Evolutionary conservation across 1,284 basidiomycete species (phyloP), one percentile per base, ranked within the genome.

Genomic region (Naganishia sp.): DNA sequence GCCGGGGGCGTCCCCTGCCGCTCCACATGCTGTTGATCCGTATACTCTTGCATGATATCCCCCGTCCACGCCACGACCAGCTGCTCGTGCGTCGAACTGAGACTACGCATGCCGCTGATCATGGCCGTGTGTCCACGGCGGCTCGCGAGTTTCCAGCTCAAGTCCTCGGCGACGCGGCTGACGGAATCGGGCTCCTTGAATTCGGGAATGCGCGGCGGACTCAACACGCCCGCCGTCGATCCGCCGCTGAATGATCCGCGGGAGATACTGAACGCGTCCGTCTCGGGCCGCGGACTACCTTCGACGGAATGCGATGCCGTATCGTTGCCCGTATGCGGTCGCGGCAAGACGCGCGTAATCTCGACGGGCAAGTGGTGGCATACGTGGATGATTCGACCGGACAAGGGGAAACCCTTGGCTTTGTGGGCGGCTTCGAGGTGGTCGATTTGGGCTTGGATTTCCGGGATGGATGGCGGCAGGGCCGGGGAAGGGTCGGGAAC

Each of bases 61-160:
- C 94, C 95, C 0, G 91, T 92, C 90, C 94, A 96, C 32, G 92
- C 95, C 53, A 98, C 85, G 73, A 97, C 87, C 70, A 96, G 80
- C 81, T 99, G 92, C 70, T 93, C 88, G 77, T 95, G 90, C 0
- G 89, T 89, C 15, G 86, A 81, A 13, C 88, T 85, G 51, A 99
- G 85, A 4, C 88, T 90, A 65, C 88, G 86, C 73, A 98, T 94
- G 43, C 96, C 95, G 56, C 89, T 90, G 71, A 95, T 90, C 89
- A 99, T 92, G 9, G 95, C 95, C 6, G 92, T 87, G 79, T 99
- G 95, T 25, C 94, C 95, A 66, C 93, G 88, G 43, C 94, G 85
- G 3, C 88, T 86, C 11, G 85, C 81, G 10, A 99, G 82, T 13
- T 87, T 85, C 95, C 95, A 99, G 60, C 75, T 77, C 35, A 76